Conservation (phyloP, 2,329 filamentous ascomycete species). For the Fusarium ambrosium region DNA sequence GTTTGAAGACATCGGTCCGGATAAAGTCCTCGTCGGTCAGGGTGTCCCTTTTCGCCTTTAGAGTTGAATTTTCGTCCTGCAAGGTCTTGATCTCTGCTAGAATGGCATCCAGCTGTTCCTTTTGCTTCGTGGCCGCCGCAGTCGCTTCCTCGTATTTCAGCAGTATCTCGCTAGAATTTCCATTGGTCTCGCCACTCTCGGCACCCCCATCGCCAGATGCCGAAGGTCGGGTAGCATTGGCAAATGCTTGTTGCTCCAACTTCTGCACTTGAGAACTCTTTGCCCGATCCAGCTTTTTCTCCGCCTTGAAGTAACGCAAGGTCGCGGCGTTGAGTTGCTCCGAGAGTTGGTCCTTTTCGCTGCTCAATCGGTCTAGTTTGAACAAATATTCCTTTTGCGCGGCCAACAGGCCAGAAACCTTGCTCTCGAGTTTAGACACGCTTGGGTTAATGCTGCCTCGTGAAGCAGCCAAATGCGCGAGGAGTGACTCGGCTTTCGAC, state of each 20-base stretch:
- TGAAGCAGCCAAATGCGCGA: conserved; percentile 66
- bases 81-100: conserved; percentile 81
- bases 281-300: conserved; percentile 91
- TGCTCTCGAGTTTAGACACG: conserved; percentile 78
- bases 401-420: conserved; percentile 81
- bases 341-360: conserved; percentile 87
- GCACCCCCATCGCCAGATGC: conserved; percentile 61
- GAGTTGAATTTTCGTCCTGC: conserved; percentile 82
- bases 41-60: conserved; percentile 76
- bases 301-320: conserved; percentile 91
- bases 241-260: conserved; percentile 88
- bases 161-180: conserved; percentile 76
- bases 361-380: conserved; percentile 79
- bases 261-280: conserved; percentile 93
- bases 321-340: conserved; percentile 91
- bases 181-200: conserved; percentile 66
- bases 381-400: conserved; percentile 85
- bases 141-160: conserved; percentile 82
- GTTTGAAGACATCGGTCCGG: conserved; percentile 93
- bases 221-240: conserved; percentile 71
- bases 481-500: conserved; percentile 77
- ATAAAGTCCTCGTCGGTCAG: conserved; percentile 94
- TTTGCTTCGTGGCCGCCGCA: conserved; percentile 84
- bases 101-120: conserved; percentile 86
- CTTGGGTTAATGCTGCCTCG: conserved; percentile 74